A percentile compares a stretch with the other conserved stretches of the same genome.
Conservation (phyloP, 306 rosid genomes). For the Citrullus colocynthis region DNA sequence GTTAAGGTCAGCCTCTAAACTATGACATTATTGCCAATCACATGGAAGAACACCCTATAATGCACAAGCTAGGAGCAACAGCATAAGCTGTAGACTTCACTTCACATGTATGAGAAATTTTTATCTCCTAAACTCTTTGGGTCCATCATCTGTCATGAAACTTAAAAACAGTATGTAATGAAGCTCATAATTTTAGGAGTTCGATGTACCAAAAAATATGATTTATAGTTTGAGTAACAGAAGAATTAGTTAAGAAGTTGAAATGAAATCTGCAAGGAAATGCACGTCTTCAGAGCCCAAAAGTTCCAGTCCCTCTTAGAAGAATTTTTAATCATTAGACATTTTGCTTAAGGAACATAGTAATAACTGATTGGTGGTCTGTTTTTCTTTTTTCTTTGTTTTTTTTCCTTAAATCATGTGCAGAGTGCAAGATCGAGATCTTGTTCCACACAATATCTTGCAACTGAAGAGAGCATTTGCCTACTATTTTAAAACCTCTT, state of each 20-base stretch:
- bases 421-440: slow-evolving; percentile 50
- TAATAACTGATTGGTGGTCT: background rate
- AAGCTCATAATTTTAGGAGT: background rate
- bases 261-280: background rate
- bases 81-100: background rate
- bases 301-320: background rate
- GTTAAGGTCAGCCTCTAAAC: background rate
- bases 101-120: background rate
- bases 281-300: background rate
- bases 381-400: background rate
- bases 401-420: slow-evolving; percentile 6
- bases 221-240: background rate
- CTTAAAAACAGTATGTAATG: background rate
- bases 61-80: background rate
- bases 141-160: background rate
- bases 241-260: background rate
- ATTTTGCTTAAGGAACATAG: background rate
- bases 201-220: background rate
- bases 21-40: background rate
- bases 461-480: slow-evolving; percentile 41
- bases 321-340: background rate
- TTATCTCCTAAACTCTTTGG: background rate
- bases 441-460: slow-evolving; percentile 28
- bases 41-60: background rate
- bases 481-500: slow-evolving; percentile 35